Evolutionary conservation across 176 grass and related monocot genomes (phyloP).

Genomic region (Zea mays): DNA sequence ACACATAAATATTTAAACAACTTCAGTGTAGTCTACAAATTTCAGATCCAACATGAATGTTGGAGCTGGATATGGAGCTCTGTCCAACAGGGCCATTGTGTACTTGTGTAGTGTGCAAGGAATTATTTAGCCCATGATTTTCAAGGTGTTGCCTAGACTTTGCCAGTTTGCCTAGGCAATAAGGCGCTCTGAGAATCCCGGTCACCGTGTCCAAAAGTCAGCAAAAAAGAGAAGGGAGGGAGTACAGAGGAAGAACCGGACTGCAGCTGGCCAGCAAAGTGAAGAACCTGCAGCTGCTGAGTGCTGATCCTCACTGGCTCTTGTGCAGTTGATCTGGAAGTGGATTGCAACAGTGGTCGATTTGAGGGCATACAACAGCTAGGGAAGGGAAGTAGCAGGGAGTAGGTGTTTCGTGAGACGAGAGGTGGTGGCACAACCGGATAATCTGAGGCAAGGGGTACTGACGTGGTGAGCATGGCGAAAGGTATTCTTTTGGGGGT

Average conservation of each 20-base stretch:
- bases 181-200: neutral
- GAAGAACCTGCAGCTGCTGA: neutral
- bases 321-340: neutral
- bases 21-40: neutral
- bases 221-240: neutral
- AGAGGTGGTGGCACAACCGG: too few relatives aligned
- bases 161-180: neutral
- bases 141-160: neutral
- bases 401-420: too few relatives aligned
- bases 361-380: too few relatives aligned
- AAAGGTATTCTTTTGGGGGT: too few relatives aligned
- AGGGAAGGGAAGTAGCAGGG: too few relatives aligned
- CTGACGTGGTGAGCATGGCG: too few relatives aligned
- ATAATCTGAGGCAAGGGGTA: too few relatives aligned
- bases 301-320: neutral
- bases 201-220: neutral
- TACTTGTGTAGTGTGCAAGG: neutral
- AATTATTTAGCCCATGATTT: neutral
- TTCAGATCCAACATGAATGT: neutral
- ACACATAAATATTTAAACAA: neutral
- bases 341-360: too few relatives aligned
- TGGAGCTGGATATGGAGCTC: neutral
- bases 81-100: neutral
- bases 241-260: neutral
- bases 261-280: neutral